Percentiles rank a stretch among this genome's conserved stretches.
These are phyloP conservation scores for Circinella minor DNA, from an alignment of 371 early-diverging fungal species.

Conservation along the genomic window DNA sequence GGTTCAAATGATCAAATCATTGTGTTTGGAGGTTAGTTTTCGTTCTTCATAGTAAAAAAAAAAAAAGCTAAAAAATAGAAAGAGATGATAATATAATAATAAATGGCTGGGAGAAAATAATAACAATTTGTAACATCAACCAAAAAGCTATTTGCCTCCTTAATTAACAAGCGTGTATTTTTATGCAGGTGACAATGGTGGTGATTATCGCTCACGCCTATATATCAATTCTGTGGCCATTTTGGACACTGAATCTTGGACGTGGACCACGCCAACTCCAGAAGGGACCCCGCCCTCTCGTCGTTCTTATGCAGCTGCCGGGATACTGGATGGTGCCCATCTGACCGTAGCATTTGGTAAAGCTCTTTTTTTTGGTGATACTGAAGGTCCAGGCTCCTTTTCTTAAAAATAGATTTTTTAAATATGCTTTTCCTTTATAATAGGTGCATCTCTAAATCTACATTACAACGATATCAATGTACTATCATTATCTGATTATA, in stretches of 20 bases:
- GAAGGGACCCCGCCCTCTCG: slow-evolving; percentile 47
- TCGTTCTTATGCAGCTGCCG: slow-evolving; percentile 47
- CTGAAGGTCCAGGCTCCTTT: too few species aligned
- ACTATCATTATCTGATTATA: slow-evolving; percentile 18
- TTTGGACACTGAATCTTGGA: slow-evolving; percentile 48
- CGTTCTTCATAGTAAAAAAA: too few species aligned
- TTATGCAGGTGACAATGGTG: slow-evolving; percentile 38
- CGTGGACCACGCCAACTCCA: slow-evolving; percentile 37
- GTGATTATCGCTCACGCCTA: slow-evolving; percentile 19
- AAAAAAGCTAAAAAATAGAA: neutral
- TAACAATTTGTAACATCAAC: too few species aligned
- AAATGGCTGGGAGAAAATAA: too few species aligned
- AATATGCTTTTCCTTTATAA: neutral
- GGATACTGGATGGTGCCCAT: slow-evolving; percentile 34
- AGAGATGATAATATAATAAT: too few species aligned
- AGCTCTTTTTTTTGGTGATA: too few species aligned
- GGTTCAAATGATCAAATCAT: slow-evolving; percentile 37
- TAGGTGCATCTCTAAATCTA: slow-evolving; percentile 37
- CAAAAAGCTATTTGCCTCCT: neutral
- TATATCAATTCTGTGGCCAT: slow-evolving; percentile 40
- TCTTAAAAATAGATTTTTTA: neutral
- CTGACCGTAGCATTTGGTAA: slow-evolving; percentile 49
- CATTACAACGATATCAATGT: slow-evolving; percentile 54
- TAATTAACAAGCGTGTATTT: neutral
- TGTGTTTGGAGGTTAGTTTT: slow-evolving; percentile 47